Evolutionary conservation across 1,139 yeast genomes (phyloP), one percentile per base, ranked within the genome.

Genomic region (Scheffersomyces illinoinensis): DNA sequence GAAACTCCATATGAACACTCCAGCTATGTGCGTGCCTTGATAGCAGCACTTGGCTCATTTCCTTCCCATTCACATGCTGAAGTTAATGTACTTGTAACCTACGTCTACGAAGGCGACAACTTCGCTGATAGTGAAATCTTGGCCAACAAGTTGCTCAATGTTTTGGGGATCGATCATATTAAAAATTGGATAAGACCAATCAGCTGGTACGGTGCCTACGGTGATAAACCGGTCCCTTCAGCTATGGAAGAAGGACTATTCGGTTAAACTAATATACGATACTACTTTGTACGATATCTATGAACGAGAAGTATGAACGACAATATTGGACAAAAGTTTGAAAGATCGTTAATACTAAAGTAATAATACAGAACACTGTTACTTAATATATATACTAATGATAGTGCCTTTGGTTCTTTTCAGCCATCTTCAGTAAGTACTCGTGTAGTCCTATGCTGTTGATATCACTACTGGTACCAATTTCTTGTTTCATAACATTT

Each of bases 81-180:
- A 19, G 59, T 70, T 21, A 65, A 60, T 48, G 72, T 76, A 1
- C 62, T 82, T 50, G 78, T 79, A 20, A 78, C 85, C 20, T 88
- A 81, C 69, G 96, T 89, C 2, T 92, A 91, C 69, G 98, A 93
- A 71, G 98, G 98, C 43, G 98, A 93, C 72, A 93, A 93, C 71
- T 84, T 88, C 54, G 72, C 76, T 26, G 98, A 93, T 70, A 96
- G 96, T 0, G 81, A 79, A 57, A 68, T 73, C 14, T 75, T 90
- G 61, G 90, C 91, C 4, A 64, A 66, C 7, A 72, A 74, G 53
- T 70, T 79, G 50, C 71, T 70, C 46, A 69, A 69, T 47, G 71
- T 70, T 50, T 69, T 82, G 18, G 69, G 72, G 0, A 54, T 82
- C 21, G 55, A 62, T 21, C 53, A 55, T 48, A 62, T 61, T 49